phyloP scores from a whole-genome alignment of 2,329 filamentous ascomycete genomes.

The Cladosporium sp. region DNA sequence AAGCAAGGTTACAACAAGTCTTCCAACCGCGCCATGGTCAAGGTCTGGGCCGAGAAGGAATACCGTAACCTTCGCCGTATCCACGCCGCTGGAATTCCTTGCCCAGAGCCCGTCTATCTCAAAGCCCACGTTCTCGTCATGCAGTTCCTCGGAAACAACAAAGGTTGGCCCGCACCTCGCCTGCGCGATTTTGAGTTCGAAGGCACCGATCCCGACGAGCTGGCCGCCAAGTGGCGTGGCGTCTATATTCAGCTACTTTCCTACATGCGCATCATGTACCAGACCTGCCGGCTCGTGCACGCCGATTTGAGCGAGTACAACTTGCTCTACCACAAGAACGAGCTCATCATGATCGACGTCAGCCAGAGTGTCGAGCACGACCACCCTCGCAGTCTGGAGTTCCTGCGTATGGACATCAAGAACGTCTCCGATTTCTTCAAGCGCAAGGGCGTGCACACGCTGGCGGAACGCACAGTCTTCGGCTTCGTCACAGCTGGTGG shows the following conservation, averaged over 20 bases:
- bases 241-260: constrained; percentile 83
- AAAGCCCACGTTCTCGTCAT: constrained; percentile 95
- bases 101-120: constrained; percentile 83
- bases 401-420: constrained; percentile 97
- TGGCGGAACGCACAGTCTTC: constrained; percentile 79
- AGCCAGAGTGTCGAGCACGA: constrained; percentile 97
- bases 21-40: constrained; percentile 95
- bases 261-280: constrained; percentile 92
- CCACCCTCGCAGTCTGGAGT: constrained; percentile 88
- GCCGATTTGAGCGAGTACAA: constrained; percentile 99
- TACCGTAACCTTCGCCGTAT: constrained; percentile 90
- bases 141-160: constrained; percentile 85
- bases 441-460: constrained; percentile 76
- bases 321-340: constrained; percentile 80
- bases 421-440: constrained; percentile 93
- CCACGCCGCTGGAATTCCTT: constrained; percentile 80
- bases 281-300: constrained; percentile 87
- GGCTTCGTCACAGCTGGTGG: constrained; percentile 72
- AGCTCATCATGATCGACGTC: constrained; percentile 93
- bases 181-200: constrained; percentile 83
- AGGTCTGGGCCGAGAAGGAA: constrained; percentile 98
- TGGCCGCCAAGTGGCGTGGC: constrained; percentile 70
- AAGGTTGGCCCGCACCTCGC: constrained; percentile 84
- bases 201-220: constrained; percentile 54
- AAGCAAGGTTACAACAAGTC: constrained; percentile 88